phyloP scores from a whole-genome alignment of 2,329 filamentous ascomycete species.

The Aspergillus alliaceus region DNA sequence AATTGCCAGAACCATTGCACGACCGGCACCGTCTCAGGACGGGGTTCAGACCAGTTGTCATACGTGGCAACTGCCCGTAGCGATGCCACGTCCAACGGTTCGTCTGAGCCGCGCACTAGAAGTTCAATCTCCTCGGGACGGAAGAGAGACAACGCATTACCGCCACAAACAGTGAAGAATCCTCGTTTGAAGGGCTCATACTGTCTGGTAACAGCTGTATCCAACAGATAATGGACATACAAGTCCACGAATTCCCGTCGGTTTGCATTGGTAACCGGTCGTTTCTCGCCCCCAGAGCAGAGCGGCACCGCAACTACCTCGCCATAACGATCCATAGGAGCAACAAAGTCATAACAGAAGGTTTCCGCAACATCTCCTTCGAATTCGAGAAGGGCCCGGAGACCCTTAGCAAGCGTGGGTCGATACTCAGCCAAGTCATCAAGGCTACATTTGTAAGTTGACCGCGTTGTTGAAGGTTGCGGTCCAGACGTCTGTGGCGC shows the following conservation, averaged over 20 bases:
- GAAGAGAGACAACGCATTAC: slow-evolving; percentile 84
- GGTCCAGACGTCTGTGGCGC: slow-evolving; percentile 63
- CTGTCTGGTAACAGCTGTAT: slow-evolving; percentile 73
- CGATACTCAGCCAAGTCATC: slow-evolving; percentile 82
- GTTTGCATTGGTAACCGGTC: slow-evolving; percentile 79
- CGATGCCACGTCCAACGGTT: slow-evolving; percentile 74
- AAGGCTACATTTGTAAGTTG: slow-evolving; percentile 68
- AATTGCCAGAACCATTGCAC: slow-evolving; percentile 87
- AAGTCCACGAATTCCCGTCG: slow-evolving; percentile 82
- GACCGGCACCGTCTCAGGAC: slow-evolving; percentile 62
- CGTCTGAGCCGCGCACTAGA: slow-evolving; percentile 80
- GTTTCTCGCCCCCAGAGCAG: slow-evolving; percentile 69
- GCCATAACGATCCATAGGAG: slow-evolving; percentile 76
- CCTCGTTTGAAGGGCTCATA: slow-evolving; percentile 93
- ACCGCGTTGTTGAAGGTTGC: slow-evolving; percentile 57
- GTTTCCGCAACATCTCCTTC: slow-evolving; percentile 79
- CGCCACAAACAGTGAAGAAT: slow-evolving; percentile 88
- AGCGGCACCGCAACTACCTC: slow-evolving; percentile 66
- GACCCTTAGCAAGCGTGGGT: slow-evolving; percentile 71
- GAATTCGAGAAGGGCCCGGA: slow-evolving; percentile 75
- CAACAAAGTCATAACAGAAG: slow-evolving; percentile 79
- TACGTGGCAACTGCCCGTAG: slow-evolving; percentile 76
- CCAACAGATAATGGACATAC: slow-evolving; percentile 78
- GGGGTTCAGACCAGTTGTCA: slow-evolving; percentile 68
- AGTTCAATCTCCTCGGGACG: slow-evolving; percentile 89